Base-by-base conservation (phyloP, 2,329 filamentous ascomycete genomes). In the Fusarium sp. region DNA sequence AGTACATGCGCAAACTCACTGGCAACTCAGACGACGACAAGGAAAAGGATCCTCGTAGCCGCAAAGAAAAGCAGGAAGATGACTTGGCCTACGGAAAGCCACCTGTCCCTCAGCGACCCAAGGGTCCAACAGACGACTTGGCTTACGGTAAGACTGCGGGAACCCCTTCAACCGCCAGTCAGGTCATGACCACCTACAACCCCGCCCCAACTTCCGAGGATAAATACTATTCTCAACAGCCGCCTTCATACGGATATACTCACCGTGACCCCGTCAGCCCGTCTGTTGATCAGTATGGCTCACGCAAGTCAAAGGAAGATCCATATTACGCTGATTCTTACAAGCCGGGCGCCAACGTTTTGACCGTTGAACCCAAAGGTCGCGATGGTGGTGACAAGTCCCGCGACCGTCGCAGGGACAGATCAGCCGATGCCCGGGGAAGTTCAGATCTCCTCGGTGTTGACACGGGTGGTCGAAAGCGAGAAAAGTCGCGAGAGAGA, bases 61-160 rank as follows among this genome's bases (percentile, higher is more conserved):
- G 75, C 55, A 74, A 77, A 34, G 73, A 77, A n/a, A 73, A 68
- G 54, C 54, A 71, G 40, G 82, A 85, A 31, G 83, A 85, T 6
- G 82, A 86, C 58, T 77, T 88, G 11, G 85, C 85, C 5, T 88
- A 88, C 64, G 86, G 86, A 31, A 75, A 75, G 26, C 74, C 74
- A 15, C 64, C 77, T 3, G 58, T 72, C 33, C 72, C 76, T 42
- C 57, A 58, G 45, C 72, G 71, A n/a, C 71, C 72, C 6, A 69
- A 72, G n/a, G 57, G 58, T 10, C 42, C 64, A 18, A 60, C 69
- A n/a, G 69, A 70, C 10, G 70, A 72, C 33, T 43, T 75, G 50
- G 73, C 73, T 34, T 75, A 75, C 20, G 73, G 73, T 9, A 75
- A 74, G 58, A 64, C 57, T 5, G 42, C 48, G 10, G 72, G 69